Base-by-base conservation (phyloP, 768 basidiomycete genomes). In the Russula sp. region DNA sequence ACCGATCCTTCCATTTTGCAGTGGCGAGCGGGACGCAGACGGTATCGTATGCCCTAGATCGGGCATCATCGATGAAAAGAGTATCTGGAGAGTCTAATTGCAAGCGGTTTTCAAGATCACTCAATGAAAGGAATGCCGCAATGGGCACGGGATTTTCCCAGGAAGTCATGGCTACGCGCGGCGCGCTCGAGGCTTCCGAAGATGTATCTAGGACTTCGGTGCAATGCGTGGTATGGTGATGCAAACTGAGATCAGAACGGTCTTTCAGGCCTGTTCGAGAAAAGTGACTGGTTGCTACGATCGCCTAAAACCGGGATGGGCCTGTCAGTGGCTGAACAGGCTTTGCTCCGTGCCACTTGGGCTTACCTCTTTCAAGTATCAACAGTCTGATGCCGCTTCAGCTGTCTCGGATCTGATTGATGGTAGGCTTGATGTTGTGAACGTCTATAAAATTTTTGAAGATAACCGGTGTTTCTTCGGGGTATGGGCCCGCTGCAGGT, bases 1-100 rank as follows among this genome's bases (percentile, higher is more conserved):
- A 99, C 59, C 97, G 79, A 66, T 83, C 79, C 69, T 83, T 85
- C 97, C 97, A 99, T 51, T 81, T 82, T 18, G 80, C 80, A 59
- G 89, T 96, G 27, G 95, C 94, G n/a, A 98, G 78, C n/a, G 94
- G 94, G 18, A 95, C 73, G 70, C 86, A 89, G 47, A 93, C 78
- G 0, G 79, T 72, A 58, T 90, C 85, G 71, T 94, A 98, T 18
- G 89, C 89, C 60, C 84, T 87, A 11, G 77, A 66, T 53, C 77
- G 82, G 18, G 85, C 80, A 32, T 83, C 81, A 13, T 78, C 71
- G 1, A 82, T 70, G 40, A 86, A 85, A 81, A 8, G 71, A 70
- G 55, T 59, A 57, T 48, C 60, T 62, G 6, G 68, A 48, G 67
- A 60, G 68, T 49, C 57, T 27, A 14, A 10, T 10, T 16, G 48